A percentile compares a stretch with the other conserved stretches of the same genome.
Evolutionary conservation across 345 rosid species (phyloP).

Genomic region (Salix caprea): DNA sequence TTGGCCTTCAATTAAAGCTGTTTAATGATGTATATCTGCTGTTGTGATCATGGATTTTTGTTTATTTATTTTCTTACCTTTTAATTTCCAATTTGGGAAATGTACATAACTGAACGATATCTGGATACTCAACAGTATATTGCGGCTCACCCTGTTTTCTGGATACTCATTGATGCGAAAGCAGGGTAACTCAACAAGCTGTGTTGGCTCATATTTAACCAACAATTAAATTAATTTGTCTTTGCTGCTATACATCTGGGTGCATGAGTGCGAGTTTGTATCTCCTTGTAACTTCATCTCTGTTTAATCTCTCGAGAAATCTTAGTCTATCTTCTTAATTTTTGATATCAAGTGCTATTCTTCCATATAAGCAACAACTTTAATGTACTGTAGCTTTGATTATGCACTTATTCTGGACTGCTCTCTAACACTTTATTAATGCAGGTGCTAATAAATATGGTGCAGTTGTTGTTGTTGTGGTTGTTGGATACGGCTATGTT

Average conservation of each 20-base stretch:
- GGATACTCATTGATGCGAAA: no score
- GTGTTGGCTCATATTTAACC: not conserved
- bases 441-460: constrained; percentile 58
- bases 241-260: not conserved
- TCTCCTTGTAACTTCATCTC: not conserved
- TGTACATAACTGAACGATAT: not conserved
- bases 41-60: not conserved
- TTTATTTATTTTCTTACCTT: not conserved
- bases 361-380: not conserved
- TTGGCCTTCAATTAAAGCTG: not conserved
- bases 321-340: not conserved
- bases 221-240: not conserved
- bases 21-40: not conserved
- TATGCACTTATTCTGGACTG: not conserved
- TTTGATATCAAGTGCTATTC: not conserved
- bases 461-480: constrained; percentile 43
- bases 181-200: not conserved
- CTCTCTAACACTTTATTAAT: constrained; percentile 4
- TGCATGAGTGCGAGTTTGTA: not conserved
- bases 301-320: not conserved
- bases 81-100: not conserved
- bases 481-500: constrained; percentile 62
- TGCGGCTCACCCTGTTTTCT: no score
- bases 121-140: not conserved
- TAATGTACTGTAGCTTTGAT: constrained; percentile 9